Percentiles rank a stretch among this genome's conserved stretches.
Evolutionary conservation across 176 grass and related monocot species (phyloP).

Genomic region (Hsuehochloa calcarea): DNA sequence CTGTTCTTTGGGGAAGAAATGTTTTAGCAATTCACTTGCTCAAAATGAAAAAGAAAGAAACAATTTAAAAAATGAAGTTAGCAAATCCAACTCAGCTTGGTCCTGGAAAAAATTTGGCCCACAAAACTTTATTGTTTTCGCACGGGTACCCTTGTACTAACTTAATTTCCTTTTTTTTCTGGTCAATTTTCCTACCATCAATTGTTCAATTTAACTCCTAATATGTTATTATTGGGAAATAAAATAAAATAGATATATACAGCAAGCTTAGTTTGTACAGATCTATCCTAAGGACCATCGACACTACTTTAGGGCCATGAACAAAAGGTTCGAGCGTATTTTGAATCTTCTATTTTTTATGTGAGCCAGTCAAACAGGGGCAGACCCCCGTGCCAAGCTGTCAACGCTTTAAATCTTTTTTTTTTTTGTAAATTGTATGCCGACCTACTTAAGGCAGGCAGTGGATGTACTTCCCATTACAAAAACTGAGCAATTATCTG

Average conservation of each 20-base stretch:
- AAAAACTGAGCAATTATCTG: not conserved
- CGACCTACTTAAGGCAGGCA: no score
- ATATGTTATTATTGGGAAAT: not conserved
- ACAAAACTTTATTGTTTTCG: not conserved
- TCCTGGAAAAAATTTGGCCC: not conserved
- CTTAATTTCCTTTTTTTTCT: not conserved
- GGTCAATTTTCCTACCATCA: not conserved
- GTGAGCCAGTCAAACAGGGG: not conserved
- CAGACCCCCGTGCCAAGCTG: not conserved
- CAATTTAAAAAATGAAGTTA: not conserved
- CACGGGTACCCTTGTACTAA: not conserved
- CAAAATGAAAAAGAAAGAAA: not conserved
- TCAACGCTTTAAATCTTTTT: not conserved
- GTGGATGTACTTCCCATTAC: no score
- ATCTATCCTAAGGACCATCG: not conserved
- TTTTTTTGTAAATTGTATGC: not conserved
- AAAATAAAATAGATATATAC: not conserved
- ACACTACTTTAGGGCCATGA: not conserved
- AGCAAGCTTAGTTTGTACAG: not conserved
- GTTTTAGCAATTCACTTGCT: not conserved
- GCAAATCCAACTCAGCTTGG: not conserved
- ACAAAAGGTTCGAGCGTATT: not conserved
- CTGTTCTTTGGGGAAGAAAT: not conserved
- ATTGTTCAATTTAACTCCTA: not conserved
- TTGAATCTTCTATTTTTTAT: not conserved